Evolutionary conservation across 176 grass and related monocot genomes (phyloP).

Genomic region (Otatea glauca): DNA sequence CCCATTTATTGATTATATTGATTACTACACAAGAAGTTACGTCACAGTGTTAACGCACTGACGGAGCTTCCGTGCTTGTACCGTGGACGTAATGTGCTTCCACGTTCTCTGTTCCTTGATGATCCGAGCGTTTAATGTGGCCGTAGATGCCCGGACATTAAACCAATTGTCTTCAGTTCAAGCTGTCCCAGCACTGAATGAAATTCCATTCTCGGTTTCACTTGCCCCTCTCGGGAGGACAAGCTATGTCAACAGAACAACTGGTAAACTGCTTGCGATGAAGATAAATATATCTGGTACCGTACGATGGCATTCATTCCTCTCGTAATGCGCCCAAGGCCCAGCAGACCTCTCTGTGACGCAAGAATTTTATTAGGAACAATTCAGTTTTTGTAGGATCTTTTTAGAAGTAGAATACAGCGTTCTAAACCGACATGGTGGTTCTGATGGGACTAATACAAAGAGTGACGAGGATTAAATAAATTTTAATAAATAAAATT

Average conservation of each 20-base stretch:
- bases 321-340: too few relatives aligned
- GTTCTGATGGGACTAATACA: too few relatives aligned
- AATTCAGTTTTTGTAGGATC: too few relatives aligned
- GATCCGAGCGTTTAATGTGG: not conserved
- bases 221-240: not conserved
- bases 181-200: not conserved
- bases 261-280: too few relatives aligned
- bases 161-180: not conserved
- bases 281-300: not conserved
- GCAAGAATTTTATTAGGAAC: too few relatives aligned
- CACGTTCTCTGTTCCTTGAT: not conserved
- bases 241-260: not conserved
- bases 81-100: not conserved
- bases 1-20: not conserved
- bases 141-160: not conserved
- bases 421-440: too few relatives aligned
- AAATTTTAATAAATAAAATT: too few relatives aligned
- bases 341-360: too few relatives aligned
- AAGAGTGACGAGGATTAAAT: too few relatives aligned
- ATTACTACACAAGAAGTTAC: conserved; percentile 31
- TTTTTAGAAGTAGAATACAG: too few relatives aligned
- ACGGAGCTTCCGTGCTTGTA: conserved; percentile 15
- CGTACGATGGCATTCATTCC: too few relatives aligned
- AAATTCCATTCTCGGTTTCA: not conserved
- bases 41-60: conserved; percentile 11